phyloP scores from a whole-genome alignment of 352 stramenopile genomes.

The Phytopythium mirpurense region DNA sequence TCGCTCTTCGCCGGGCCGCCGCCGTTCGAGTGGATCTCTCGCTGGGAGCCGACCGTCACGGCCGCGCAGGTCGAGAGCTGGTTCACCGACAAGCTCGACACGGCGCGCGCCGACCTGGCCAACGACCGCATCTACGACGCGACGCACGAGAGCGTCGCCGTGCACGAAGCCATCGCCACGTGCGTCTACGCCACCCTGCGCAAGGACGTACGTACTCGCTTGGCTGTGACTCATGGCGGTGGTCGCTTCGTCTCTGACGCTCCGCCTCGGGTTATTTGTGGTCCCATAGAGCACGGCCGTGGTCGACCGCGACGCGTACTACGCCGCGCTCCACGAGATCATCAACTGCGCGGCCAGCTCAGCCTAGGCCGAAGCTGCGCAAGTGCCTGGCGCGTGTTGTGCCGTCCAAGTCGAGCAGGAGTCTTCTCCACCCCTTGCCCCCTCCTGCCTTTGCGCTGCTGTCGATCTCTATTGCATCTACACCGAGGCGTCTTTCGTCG shows the following conservation, averaged over 20 bases:
- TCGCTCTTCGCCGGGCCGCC: slow-evolving; percentile 28
- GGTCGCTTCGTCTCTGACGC: not conserved
- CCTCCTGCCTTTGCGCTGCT: not conserved
- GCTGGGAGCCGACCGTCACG: slow-evolving; percentile 11
- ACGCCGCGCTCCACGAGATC: slow-evolving; percentile 7
- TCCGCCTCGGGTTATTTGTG: not conserved
- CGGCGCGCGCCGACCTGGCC: slow-evolving; percentile 15
- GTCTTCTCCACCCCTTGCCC: not conserved
- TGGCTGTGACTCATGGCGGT: not conserved
- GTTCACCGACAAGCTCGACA: slow-evolving; percentile 22
- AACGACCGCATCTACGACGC: slow-evolving; percentile 13
- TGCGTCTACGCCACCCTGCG: slow-evolving; percentile 20
- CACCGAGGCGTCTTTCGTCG: not conserved
- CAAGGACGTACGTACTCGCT: slow-evolving; percentile 11
- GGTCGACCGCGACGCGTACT: slow-evolving; percentile 12
- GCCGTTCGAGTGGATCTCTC: slow-evolving; percentile 36
- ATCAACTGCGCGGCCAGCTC: slow-evolving; percentile 2
- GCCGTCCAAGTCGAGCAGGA: not conserved
- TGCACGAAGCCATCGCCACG: slow-evolving; percentile 17
- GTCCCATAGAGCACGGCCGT: slow-evolving; percentile 1
- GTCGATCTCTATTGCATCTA: not conserved
- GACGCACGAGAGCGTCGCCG: slow-evolving; percentile 9
- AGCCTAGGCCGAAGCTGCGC: no score
- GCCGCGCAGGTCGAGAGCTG: slow-evolving; percentile 18
- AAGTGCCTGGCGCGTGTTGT: not conserved